Evolutionary conservation across 768 basidiomycete genomes (phyloP).

Genomic region (Hericium coralloides): DNA sequence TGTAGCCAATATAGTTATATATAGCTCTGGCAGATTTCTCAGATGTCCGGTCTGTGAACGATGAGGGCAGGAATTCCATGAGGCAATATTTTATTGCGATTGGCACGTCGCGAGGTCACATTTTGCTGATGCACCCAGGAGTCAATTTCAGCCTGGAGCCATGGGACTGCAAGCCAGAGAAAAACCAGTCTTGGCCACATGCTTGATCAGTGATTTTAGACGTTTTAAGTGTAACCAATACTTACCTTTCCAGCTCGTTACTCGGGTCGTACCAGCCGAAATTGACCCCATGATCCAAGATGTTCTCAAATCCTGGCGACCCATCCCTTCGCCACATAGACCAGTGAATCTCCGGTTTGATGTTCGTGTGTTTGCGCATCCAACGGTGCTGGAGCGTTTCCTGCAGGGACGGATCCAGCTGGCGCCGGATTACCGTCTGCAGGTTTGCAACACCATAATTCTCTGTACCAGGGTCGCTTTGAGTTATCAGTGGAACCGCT

Average conservation of each 20-base stretch:
- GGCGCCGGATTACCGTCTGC: slow-evolving; percentile 31
- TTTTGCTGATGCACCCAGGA: slow-evolving; percentile 19
- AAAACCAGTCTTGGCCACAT: slow-evolving; percentile 27
- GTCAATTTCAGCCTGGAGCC: slow-evolving; percentile 31
- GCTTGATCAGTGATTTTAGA: neutral
- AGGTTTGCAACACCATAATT: slow-evolving; percentile 38
- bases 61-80: slow-evolving; percentile 31
- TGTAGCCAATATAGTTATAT: too few species aligned
- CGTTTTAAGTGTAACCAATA: neutral
- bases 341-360: slow-evolving; percentile 21
- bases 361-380: slow-evolving; percentile 16
- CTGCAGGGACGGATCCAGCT: slow-evolving; percentile 27
- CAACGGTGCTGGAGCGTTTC: slow-evolving; percentile 35
- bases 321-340: slow-evolving; percentile 4
- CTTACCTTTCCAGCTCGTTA: neutral
- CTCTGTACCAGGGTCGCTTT: slow-evolving; percentile 35
- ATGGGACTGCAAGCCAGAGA: slow-evolving; percentile 32
- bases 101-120: slow-evolving; percentile 12
- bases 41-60: slow-evolving; percentile 17
- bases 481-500: slow-evolving; percentile 33
- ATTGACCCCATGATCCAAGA: slow-evolving; percentile 8
- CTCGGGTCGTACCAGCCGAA: neutral
- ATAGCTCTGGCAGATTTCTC: too few species aligned
- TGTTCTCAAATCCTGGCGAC: slow-evolving; percentile 11
- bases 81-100: slow-evolving; percentile 30